phyloP scores from a whole-genome alignment of 257 asterid species.

The Handroanthus guayacan region DNA sequence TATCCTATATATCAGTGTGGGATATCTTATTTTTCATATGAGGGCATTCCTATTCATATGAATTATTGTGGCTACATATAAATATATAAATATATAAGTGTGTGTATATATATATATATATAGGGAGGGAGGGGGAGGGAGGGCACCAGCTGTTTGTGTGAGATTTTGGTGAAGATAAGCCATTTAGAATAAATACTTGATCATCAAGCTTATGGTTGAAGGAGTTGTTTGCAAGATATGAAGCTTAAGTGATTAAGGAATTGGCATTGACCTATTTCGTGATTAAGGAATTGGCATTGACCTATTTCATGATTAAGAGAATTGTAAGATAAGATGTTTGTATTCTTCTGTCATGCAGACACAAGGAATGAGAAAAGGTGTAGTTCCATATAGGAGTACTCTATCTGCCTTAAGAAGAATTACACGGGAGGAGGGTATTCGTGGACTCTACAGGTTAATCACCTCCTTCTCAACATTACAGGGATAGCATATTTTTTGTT shows the following conservation, averaged over 20 bases:
- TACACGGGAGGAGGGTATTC: constrained; percentile 84
- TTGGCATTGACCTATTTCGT: constrained; percentile 6
- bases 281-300: constrained; percentile 16
- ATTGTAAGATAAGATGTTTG: constrained; percentile 7
- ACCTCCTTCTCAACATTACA: constrained; percentile 23
- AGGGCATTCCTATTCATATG: too few species aligned
- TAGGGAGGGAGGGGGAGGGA: neutral
- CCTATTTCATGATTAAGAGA: constrained; percentile 9
- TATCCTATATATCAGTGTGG: too few species aligned
- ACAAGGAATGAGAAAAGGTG: constrained; percentile 72
- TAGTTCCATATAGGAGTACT: constrained; percentile 77
- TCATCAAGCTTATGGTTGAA: neutral
- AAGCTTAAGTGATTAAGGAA: neutral
- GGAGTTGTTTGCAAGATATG: too few species aligned
- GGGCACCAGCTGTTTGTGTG: neutral
- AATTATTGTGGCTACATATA: too few species aligned
- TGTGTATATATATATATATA: too few species aligned
- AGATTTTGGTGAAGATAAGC: neutral
- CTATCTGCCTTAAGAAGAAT: constrained; percentile 83
- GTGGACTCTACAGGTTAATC: constrained; percentile 86
- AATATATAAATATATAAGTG: too few species aligned
- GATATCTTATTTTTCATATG: too few species aligned
- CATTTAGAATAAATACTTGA: neutral
- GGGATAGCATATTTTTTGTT: constrained; percentile 25
- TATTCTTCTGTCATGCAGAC: constrained; percentile 50